Conservation (phyloP, 495 filamentous ascomycete species). For the Acidiella bohemica region DNA sequence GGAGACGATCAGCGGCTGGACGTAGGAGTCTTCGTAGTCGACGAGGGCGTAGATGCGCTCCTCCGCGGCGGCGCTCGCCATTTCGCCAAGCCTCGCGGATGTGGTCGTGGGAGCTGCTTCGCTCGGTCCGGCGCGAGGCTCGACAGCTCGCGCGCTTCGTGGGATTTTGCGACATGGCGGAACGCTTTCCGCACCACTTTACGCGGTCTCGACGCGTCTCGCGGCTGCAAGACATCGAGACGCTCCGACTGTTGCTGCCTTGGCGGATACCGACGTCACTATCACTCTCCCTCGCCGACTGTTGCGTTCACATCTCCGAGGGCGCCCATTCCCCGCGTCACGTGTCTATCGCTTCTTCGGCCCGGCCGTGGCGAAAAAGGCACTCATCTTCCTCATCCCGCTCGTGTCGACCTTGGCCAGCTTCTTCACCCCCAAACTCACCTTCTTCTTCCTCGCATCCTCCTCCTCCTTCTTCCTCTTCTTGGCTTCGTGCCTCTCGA, state of each 20-base stretch:
- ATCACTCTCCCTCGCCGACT: too few relatives aligned
- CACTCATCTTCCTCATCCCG: slow-evolving; percentile 96
- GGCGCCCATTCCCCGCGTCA: neutral
- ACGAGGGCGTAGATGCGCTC: slow-evolving; percentile 52
- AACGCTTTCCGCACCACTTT: too few relatives aligned
- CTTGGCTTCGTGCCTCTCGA: slow-evolving; percentile 40
- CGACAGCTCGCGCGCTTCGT: too few relatives aligned
- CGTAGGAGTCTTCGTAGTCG: slow-evolving; percentile 73
- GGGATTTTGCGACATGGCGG: too few relatives aligned
- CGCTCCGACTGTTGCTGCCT: too few relatives aligned
- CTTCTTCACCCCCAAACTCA: slow-evolving; percentile 60
- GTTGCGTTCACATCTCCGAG: neutral
- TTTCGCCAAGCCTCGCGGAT: neutral
- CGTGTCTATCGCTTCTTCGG: slow-evolving; percentile 5
- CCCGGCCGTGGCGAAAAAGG: slow-evolving; percentile 71
- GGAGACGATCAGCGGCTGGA: slow-evolving; percentile 64
- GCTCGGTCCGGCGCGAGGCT: too few relatives aligned
- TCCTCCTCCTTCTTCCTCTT: slow-evolving; percentile 59
- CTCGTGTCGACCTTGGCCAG: slow-evolving; percentile 76
- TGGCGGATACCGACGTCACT: too few relatives aligned
- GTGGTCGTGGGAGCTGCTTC: too few relatives aligned
- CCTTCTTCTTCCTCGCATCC: slow-evolving; percentile 56
- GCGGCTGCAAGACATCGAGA: too few relatives aligned
- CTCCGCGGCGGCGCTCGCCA: neutral
- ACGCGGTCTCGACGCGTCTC: too few relatives aligned